Evolutionary conservation across 2,329 filamentous ascomycete species (phyloP).

Genomic region (Trichoderma atrobrunneum): DNA sequence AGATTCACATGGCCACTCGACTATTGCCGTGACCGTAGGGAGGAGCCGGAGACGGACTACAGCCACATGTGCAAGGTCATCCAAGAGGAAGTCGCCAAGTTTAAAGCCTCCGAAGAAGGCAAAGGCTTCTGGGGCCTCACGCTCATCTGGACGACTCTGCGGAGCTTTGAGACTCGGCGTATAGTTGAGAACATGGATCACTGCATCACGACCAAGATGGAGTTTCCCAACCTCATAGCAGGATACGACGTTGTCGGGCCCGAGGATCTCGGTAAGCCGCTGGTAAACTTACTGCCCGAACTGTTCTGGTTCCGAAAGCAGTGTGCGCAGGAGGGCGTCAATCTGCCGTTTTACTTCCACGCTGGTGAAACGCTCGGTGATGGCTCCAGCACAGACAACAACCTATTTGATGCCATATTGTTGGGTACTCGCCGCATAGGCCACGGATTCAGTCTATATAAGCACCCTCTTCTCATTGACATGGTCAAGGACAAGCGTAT

Average conservation of each 20-base stretch:
- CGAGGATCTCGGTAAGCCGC: slow-evolving; percentile 74
- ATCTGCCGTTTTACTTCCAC: slow-evolving; percentile 94
- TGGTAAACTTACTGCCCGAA: slow-evolving; percentile 75
- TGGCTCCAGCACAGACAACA: slow-evolving; percentile 70
- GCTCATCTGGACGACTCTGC: slow-evolving; percentile 79
- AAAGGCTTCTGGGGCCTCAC: slow-evolving; percentile 79
- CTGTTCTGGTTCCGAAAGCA: slow-evolving; percentile 92
- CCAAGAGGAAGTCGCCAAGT: slow-evolving; percentile 73
- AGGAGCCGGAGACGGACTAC: slow-evolving; percentile 65
- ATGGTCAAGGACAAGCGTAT: slow-evolving; percentile 88
- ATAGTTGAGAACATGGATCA: slow-evolving; percentile 81
- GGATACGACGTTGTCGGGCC: slow-evolving; percentile 90
- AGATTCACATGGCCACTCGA: slow-evolving; percentile 69
- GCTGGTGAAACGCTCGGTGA: slow-evolving; percentile 81
- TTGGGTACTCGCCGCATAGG: slow-evolving; percentile 87
- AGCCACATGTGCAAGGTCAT: slow-evolving; percentile 68
- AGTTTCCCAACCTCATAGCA: slow-evolving; percentile 74
- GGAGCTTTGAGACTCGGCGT: slow-evolving; percentile 59
- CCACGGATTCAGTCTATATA: slow-evolving; percentile 83
- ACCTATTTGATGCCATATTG: slow-evolving; percentile 85
- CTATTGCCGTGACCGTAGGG: slow-evolving; percentile 63
- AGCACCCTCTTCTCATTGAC: slow-evolving; percentile 84
- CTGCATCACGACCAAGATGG: slow-evolving; percentile 78
- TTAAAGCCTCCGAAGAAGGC: slow-evolving; percentile 69
- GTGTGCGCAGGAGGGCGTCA: slow-evolving; percentile 72